These are phyloP conservation scores for Curvularia sp. DNA, from an alignment of 2,329 filamentous ascomycete genomes.

Conservation along the genomic window DNA sequence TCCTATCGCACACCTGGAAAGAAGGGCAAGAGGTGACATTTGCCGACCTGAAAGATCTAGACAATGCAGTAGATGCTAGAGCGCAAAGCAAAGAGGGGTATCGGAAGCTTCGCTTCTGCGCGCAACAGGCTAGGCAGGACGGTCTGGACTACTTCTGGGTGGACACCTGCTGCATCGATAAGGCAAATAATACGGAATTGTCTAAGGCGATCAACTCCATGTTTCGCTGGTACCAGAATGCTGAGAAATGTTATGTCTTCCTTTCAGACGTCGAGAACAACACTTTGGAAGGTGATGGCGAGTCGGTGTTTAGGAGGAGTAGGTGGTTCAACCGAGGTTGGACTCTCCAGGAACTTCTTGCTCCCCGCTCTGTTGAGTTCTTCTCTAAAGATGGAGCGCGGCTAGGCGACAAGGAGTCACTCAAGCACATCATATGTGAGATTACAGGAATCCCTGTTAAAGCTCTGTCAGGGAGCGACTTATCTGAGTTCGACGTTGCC, in stretches of 20 bases:
- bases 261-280: constrained; percentile 21
- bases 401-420: constrained; percentile 17
- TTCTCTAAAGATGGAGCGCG: constrained; percentile 16
- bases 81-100: neutral
- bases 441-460: constrained; percentile 18
- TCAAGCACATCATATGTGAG: constrained; percentile 12
- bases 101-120: constrained; percentile 1
- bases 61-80: neutral
- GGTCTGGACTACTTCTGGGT: neutral
- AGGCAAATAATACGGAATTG: too few relatives aligned
- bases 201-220: too few relatives aligned
- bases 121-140: neutral
- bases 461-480: constrained; percentile 10
- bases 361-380: constrained; percentile 21
- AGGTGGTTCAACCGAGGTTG: constrained; percentile 28
- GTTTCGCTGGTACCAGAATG: constrained; percentile 25
- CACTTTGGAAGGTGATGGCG: neutral
- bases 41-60: neutral
- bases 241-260: constrained; percentile 25
- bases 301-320: constrained; percentile 14
- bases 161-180: too few relatives aligned
- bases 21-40: neutral
- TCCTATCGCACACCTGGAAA: constrained; percentile 16
- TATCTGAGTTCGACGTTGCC: constrained; percentile 18
- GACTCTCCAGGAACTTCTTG: constrained; percentile 29